phyloP scores from a whole-genome alignment of 441 rosid species.

The Pelargonium myrrhifolium region DNA sequence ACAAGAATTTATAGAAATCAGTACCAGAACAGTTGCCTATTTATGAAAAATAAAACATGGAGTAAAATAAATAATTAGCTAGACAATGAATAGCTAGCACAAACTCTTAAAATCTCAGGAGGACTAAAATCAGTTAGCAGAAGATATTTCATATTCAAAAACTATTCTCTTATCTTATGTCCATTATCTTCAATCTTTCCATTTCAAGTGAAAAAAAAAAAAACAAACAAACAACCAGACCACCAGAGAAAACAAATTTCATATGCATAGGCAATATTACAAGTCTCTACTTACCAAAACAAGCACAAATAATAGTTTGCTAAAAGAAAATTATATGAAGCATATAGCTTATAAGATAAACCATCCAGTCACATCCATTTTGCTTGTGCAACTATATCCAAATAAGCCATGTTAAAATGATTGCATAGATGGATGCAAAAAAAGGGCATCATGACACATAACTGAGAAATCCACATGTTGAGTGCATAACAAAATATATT shows the following conservation, averaged over 20 bases:
- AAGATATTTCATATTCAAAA: no score
- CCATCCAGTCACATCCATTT: neutral
- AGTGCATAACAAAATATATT: neutral
- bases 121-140: no score
- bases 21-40: neutral
- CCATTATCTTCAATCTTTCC: neutral
- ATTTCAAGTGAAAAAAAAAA: neutral
- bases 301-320: neutral
- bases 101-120: neutral
- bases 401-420: neutral
- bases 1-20: conserved; percentile 12
- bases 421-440: neutral
- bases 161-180: no score
- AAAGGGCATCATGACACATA: neutral
- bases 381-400: neutral
- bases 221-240: neutral
- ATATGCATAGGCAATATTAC: no score
- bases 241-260: no score
- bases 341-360: neutral
- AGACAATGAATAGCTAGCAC: neutral
- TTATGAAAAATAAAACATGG: neutral
- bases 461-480: neutral
- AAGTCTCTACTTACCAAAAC: neutral
- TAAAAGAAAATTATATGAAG: neutral
- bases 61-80: neutral